Base-by-base conservation (phyloP, 2,329 filamentous ascomycete genomes). In the Fusarium ambrosium region DNA sequence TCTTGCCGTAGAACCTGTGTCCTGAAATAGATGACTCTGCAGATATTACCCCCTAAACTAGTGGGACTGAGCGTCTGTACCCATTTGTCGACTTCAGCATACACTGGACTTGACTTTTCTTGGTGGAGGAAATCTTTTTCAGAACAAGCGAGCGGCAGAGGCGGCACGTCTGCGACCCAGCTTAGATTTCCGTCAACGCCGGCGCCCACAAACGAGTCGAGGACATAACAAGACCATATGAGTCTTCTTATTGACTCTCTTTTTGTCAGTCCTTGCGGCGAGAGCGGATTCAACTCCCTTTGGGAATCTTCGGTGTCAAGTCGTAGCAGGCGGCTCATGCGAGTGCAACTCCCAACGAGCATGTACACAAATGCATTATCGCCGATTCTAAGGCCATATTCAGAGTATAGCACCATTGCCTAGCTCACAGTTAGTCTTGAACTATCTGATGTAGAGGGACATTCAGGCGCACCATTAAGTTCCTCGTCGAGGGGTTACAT, bases 181-280 rank as follows among this genome's bases (percentile, higher is more conserved):
- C 27, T 51, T 14, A 63, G 18, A 29, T 63, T 63, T 16, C 61
- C 29, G 43, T 63, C 61, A 14, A 63, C 61, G 20, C 61, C 43
- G 13, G 41, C n/a, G 4, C 61, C 61, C 13, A 63, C 61, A 53
- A 63, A 63, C 10, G 61, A 63, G 43, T 63, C 61, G 2, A 63
- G 43, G 43, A 63, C 36, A 53, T 63, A 63, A 43, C 61, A 63
- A 36, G 61, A 63, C 61, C 61, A 63, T 43, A 63, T 48, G 6
- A 63, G n/a, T 63, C 61, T 18, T 29, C 43, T 53, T 24, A 29
- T 36, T 34, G 61, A 51, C 29, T 63, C 61, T 27, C 43, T 16
- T 43, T n/a, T 63, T 13, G 61, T 63, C 6, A 63, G 14, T 39
- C 20, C 27, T 29, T 55, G 8, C 6, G 51, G 29, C 2, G 51